phyloP scores from a whole-genome alignment of 176 grass and related monocot genomes.

The Areca catechu region DNA sequence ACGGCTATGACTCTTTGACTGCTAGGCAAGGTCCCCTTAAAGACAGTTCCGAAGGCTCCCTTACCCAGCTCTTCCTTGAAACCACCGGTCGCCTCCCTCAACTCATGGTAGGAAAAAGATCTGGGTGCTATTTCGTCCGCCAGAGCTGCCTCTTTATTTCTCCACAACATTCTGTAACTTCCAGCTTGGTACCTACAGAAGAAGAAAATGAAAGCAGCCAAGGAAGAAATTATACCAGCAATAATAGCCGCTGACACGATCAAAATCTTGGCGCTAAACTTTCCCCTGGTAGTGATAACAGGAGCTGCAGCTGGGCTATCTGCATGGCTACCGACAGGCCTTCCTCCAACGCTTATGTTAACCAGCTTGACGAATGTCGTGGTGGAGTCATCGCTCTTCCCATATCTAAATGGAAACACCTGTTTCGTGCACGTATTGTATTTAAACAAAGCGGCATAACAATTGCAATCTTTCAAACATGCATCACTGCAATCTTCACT shows the following conservation, averaged over 20 bases:
- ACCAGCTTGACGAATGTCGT: slow-evolving; percentile 31
- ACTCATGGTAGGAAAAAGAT: slow-evolving; percentile 24
- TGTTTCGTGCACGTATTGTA: slow-evolving; percentile 18
- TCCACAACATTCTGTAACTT: not conserved
- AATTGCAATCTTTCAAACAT: slow-evolving; percentile 31
- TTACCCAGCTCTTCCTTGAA: slow-evolving; percentile 30
- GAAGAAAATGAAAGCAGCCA: no score
- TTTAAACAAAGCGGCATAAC: slow-evolving; percentile 12
- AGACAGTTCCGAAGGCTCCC: slow-evolving; percentile 29
- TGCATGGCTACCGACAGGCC: no score
- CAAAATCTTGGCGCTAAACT: no score
- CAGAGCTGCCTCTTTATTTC: not conserved
- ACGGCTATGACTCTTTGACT: slow-evolving; percentile 27
- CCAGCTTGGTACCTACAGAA: no score
- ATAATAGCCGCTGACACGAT: no score
- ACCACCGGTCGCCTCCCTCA: slow-evolving; percentile 15
- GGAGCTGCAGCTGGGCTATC: no score
- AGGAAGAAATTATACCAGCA: no score
- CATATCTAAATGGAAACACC: slow-evolving; percentile 33
- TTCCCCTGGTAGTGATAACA: no score
- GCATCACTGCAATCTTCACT: slow-evolving; percentile 22
- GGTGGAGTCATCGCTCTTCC: slow-evolving; percentile 6
- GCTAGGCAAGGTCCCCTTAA: slow-evolving; percentile 14
- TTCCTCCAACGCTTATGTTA: not conserved
- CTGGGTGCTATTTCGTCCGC: slow-evolving; percentile 8